Evolutionary conservation across 768 basidiomycete genomes (phyloP).

Genomic region (Kwoniella newhampshirensis): DNA sequence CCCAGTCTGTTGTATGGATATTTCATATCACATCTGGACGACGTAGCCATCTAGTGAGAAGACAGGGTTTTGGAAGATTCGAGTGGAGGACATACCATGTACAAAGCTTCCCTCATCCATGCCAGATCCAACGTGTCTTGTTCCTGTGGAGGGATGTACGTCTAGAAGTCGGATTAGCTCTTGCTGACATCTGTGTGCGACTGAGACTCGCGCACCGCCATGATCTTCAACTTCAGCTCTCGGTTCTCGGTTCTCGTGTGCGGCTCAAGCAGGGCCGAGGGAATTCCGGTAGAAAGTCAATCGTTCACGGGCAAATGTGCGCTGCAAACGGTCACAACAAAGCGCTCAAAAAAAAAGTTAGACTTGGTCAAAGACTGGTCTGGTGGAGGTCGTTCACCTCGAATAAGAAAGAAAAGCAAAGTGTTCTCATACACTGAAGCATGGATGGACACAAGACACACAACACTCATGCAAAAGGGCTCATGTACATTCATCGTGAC

Average conservation of each 20-base stretch:
- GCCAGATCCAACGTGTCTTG: slow-evolving; percentile 54
- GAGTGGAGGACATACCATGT: slow-evolving; percentile 74
- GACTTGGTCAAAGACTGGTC: background rate
- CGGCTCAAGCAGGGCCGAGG: no score
- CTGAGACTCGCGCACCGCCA: background rate
- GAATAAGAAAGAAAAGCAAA: no score
- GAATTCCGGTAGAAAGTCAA: no score
- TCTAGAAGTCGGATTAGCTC: slow-evolving; percentile 16
- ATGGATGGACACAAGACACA: no score
- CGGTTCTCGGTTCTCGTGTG: background rate
- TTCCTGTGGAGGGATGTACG: slow-evolving; percentile 52
- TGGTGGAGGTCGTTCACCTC: slow-evolving; percentile 19
- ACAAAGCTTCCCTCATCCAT: slow-evolving; percentile 83
- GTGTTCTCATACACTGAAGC: no score
- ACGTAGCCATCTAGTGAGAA: background rate
- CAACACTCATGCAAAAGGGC: no score
- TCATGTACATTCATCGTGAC: no score
- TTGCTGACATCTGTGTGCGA: no score
- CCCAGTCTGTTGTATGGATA: slow-evolving; percentile 1
- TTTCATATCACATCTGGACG: background rate
- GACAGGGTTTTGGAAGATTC: no score
- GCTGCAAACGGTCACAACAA: no score
- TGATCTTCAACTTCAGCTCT: background rate
- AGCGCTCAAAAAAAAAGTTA: slow-evolving; percentile 8
- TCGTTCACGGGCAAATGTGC: no score